Percentiles rank a stretch among this genome's conserved stretches.
Evolutionary conservation across 768 basidiomycete species (phyloP).

Genomic region (Porpolomopsis calyptriformis): DNA sequence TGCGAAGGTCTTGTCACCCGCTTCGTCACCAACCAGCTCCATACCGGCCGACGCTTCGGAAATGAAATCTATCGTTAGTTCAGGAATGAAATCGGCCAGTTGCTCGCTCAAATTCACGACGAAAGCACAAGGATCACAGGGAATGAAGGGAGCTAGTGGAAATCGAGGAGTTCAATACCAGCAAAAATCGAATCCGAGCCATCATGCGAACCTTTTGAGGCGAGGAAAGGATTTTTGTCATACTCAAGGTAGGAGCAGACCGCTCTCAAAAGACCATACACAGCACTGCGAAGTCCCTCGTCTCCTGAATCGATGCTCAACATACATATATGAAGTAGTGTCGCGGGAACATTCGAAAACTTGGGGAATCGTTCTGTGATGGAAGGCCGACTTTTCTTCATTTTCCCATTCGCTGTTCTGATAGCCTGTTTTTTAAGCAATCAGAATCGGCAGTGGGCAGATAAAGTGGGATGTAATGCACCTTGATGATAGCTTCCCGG

Average conservation of each 20-base stretch:
- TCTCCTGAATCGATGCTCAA: constrained; percentile 65
- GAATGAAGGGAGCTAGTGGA: constrained; percentile 53
- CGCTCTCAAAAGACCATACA: constrained; percentile 69
- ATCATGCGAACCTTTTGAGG: constrained; percentile 47
- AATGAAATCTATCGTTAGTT: constrained; percentile 80
- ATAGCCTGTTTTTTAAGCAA: constrained; percentile 40
- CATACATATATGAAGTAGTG: constrained; percentile 78
- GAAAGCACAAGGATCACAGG: constrained; percentile 54
- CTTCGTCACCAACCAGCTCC: constrained; percentile 31
- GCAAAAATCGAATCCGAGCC: not conserved
- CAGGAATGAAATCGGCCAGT: constrained; percentile 63
- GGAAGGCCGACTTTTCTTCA: constrained; percentile 44
- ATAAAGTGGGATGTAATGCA: constrained; percentile 16
- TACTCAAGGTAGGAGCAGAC: constrained; percentile 71
- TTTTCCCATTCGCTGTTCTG: constrained; percentile 60
- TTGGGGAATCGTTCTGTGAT: constrained; percentile 59
- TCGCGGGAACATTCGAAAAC: constrained; percentile 77
- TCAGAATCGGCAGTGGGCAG: not conserved
- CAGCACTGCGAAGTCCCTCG: constrained; percentile 67
- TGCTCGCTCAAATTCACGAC: constrained; percentile 59
- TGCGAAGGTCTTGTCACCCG: not conserved
- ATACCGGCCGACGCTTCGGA: constrained; percentile 71
- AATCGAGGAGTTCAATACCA: not conserved
- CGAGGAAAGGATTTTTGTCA: constrained; percentile 60
- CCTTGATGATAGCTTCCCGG: constrained; percentile 70